phyloP scores from a whole-genome alignment of 169 alveolate genomes.

The Eimeria brunetti region DNA sequence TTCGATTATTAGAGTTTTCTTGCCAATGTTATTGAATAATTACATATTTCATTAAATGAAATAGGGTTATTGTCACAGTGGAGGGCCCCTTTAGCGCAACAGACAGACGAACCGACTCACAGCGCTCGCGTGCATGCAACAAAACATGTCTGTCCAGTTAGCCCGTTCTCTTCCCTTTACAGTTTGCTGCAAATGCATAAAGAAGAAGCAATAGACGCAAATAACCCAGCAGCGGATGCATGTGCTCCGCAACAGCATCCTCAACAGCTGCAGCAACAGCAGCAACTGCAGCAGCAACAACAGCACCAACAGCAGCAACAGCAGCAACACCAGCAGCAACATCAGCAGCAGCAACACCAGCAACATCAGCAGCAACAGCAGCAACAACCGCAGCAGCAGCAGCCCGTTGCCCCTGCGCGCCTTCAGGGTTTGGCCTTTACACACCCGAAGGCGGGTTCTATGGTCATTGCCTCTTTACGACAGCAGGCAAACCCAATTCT shows the following conservation, averaged over 20 bases:
- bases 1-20: background rate
- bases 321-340: background rate
- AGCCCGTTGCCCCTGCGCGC: background rate
- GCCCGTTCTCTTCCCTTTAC: background rate
- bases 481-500: conserved; percentile 83
- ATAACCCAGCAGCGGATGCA: conserved; percentile 8
- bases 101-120: background rate
- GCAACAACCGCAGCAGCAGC: conserved; percentile 37
- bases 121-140: background rate
- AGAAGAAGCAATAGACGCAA: background rate
- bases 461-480: conserved; percentile 80
- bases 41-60: background rate
- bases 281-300: background rate
- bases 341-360: background rate
- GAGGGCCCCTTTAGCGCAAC: background rate
- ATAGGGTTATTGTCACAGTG: background rate
- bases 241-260: background rate
- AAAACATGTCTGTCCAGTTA: background rate
- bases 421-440: conserved; percentile 1
- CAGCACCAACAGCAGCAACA: background rate
- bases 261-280: background rate
- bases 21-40: background rate
- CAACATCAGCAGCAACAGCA: background rate
- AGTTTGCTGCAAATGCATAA: background rate
- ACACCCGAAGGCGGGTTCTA: conserved; percentile 45